Conservation (phyloP, 2,329 filamentous ascomycete genomes). For the Colletotrichum spaethianum region DNA sequence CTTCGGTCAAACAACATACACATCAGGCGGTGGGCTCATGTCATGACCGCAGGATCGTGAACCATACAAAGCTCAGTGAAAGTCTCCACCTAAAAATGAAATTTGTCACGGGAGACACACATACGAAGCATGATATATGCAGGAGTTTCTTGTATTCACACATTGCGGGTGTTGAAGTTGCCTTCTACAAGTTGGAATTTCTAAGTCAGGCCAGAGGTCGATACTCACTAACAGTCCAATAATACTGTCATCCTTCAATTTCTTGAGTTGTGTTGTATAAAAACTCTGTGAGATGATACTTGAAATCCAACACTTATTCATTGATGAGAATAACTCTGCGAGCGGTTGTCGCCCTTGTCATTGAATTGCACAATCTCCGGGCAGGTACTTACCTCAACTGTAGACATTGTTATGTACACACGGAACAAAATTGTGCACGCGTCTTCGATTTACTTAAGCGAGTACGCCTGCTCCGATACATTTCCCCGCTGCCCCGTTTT, state of each 20-base stretch:
- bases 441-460: slow-evolving; percentile 6
- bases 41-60: background rate
- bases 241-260: background rate
- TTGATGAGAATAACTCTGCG: background rate
- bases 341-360: background rate
- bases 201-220: background rate
- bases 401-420: background rate
- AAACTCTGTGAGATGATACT: background rate
- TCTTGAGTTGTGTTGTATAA: no score
- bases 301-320: background rate
- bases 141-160: background rate
- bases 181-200: no score
- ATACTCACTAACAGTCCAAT: no score
- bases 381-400: background rate
- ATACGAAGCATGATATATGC: background rate
- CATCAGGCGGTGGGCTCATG: background rate
- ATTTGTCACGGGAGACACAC: background rate
- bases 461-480: background rate
- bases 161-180: no score
- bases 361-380: background rate
- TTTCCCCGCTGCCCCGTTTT: slow-evolving; percentile 15
- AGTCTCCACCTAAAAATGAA: background rate
- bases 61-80: background rate
- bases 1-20: background rate
- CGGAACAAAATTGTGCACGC: background rate